Evolutionary conservation across 2,329 filamentous ascomycete species (phyloP).

Genomic region (Thermothelomyces thermophilus): DNA sequence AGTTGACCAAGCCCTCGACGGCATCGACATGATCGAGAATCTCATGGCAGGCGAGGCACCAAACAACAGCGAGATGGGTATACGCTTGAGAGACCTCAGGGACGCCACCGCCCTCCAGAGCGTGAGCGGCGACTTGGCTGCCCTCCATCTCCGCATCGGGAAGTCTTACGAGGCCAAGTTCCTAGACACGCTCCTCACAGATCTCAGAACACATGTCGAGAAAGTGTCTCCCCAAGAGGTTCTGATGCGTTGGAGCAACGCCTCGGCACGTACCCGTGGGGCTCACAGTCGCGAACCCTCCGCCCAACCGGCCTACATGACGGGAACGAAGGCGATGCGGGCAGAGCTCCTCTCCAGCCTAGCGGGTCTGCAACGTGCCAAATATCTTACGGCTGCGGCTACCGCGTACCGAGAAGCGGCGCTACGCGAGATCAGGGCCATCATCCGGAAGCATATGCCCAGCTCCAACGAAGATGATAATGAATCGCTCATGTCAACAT

Average conservation of each 20-base stretch:
- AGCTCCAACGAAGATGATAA: slow-evolving; percentile 93
- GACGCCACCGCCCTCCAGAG: slow-evolving; percentile 73
- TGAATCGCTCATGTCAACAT: slow-evolving; percentile 79
- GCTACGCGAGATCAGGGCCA: slow-evolving; percentile 74
- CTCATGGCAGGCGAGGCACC: slow-evolving; percentile 65
- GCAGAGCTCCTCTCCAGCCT: slow-evolving; percentile 64
- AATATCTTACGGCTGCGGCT: slow-evolving; percentile 74
- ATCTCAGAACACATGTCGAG: slow-evolving; percentile 74
- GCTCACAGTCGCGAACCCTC: slow-evolving; percentile 60
- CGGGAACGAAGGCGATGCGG: slow-evolving; percentile 64
- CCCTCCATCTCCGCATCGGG: slow-evolving; percentile 73
- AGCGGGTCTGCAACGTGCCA: slow-evolving; percentile 72
- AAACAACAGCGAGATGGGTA: slow-evolving; percentile 28
- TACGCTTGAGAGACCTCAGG: slow-evolving; percentile 60
- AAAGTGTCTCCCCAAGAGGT: slow-evolving; percentile 66
- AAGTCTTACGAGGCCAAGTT: slow-evolving; percentile 81
- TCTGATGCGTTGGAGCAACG: slow-evolving; percentile 74
- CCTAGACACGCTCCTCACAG: slow-evolving; percentile 66
- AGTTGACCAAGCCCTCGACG: slow-evolving; percentile 70
- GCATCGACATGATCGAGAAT: slow-evolving; percentile 70
- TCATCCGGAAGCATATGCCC: slow-evolving; percentile 79
- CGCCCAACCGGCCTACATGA: slow-evolving; percentile 70
- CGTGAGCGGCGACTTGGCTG: slow-evolving; percentile 67
- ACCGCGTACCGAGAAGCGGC: slow-evolving; percentile 77
- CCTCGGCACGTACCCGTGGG: slow-evolving; percentile 66